These are phyloP conservation scores for Globisporangium perplexum DNA, from an alignment of 352 stramenopile species.

Conservation along the genomic window DNA sequence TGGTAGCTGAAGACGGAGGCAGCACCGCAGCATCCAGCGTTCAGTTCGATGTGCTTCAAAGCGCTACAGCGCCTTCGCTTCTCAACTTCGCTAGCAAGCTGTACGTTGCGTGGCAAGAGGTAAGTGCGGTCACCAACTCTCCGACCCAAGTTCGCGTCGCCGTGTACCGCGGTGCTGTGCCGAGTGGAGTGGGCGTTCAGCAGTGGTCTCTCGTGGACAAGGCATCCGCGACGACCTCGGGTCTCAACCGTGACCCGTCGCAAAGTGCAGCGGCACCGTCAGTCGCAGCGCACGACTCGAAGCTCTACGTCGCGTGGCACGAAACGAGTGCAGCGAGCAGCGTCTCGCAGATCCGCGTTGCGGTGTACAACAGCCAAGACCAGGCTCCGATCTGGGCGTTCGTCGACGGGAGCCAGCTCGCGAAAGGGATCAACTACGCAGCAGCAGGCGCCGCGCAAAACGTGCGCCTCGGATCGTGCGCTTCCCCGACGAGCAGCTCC, in stretches of 20 bases:
- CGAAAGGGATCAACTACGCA: slow-evolving; percentile 38
- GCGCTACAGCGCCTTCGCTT: slow-evolving; percentile 27
- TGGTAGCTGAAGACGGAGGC: slow-evolving; percentile 39
- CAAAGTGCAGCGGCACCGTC: slow-evolving; percentile 28
- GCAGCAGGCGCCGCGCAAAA: slow-evolving; percentile 23
- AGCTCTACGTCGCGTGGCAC: slow-evolving; percentile 59
- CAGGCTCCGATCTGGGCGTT: slow-evolving; percentile 39
- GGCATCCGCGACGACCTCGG: slow-evolving; percentile 13
- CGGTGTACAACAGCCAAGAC: slow-evolving; percentile 44
- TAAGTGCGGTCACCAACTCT: slow-evolving; percentile 16
- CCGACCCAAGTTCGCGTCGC: slow-evolving; percentile 47
- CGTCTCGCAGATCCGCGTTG: slow-evolving; percentile 42
- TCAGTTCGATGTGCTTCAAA: slow-evolving; percentile 37
- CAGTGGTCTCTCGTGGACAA: slow-evolving; percentile 40
- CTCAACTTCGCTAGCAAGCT: slow-evolving; percentile 22
- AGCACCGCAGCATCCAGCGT: slow-evolving; percentile 17
- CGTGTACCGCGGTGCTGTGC: slow-evolving; percentile 19
- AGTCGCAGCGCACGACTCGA: slow-evolving; percentile 23
- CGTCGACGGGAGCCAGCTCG: slow-evolving; percentile 41
- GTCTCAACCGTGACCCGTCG: slow-evolving; percentile 42
- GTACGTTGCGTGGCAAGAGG: slow-evolving; percentile 55
- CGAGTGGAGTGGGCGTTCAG: slow-evolving; percentile 13
- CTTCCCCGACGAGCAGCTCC: slow-evolving; percentile 8
- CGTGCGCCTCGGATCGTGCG: slow-evolving; percentile 35
- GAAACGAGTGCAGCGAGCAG: slow-evolving; percentile 17